A percentile compares a stretch with the other conserved stretches of the same genome.
These are phyloP conservation scores for Coemansia sp. DNA, from an alignment of 192 early-diverging fungal genomes.

Conservation along the genomic window DNA sequence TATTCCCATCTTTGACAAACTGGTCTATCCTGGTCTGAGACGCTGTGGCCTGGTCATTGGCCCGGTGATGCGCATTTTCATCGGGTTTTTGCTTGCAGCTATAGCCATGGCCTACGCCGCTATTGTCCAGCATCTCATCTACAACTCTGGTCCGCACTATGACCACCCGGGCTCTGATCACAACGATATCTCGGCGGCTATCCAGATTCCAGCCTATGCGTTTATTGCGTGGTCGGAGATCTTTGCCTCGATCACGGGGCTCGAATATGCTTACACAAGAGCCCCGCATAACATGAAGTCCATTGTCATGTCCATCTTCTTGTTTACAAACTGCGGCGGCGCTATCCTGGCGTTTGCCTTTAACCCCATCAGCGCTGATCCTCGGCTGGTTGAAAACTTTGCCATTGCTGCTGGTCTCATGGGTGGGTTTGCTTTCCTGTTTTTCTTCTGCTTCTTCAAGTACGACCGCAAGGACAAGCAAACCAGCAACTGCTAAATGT, in stretches of 20 bases:
- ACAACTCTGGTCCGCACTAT: conserved; percentile 55
- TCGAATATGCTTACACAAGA: conserved; percentile 66
- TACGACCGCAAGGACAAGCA: conserved; percentile 54
- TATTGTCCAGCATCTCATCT: conserved; percentile 61
- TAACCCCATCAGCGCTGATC: conserved; percentile 58
- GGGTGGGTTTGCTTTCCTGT: conserved; percentile 50
- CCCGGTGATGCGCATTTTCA: conserved; percentile 60
- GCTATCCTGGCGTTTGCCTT: conserved; percentile 59
- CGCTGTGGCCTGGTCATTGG: conserved; percentile 55
- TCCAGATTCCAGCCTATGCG: conserved; percentile 61
- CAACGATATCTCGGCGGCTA: conserved; percentile 59
- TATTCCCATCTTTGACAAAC: conserved; percentile 60
- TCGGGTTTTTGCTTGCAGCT: conserved; percentile 59
- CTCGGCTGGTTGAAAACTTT: conserved; percentile 67
- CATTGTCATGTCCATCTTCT: conserved; percentile 61
- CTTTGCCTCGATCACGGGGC: conserved; percentile 64
- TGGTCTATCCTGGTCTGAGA: conserved; percentile 61
- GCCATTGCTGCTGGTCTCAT: conserved; percentile 57
- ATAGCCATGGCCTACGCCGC: conserved; percentile 63
- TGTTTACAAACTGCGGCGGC: conserved; percentile 61
- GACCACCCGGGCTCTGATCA: conserved; percentile 39
- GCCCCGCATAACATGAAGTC: conserved; percentile 66
- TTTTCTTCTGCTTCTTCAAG: conserved; percentile 58
- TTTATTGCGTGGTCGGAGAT: conserved; percentile 63
- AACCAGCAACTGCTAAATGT: conserved; percentile 6